Evolutionary conservation across 495 filamentous ascomycete genomes (phyloP), one percentile per base, ranked within the genome.

Genomic region (Aspergillus egyptiacus): DNA sequence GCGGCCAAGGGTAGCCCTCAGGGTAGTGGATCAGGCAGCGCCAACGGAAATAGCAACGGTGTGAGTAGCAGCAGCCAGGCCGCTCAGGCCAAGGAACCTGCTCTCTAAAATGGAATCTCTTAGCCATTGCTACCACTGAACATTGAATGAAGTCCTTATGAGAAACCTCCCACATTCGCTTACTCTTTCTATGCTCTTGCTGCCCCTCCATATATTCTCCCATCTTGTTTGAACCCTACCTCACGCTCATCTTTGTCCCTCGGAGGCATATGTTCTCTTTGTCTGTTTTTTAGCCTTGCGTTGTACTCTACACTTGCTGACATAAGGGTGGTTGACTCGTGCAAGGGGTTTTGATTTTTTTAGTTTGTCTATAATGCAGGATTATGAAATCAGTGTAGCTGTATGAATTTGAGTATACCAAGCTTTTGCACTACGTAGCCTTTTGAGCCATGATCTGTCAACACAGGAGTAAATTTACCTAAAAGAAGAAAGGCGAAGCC

Each of bases 1-100:
- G 67, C 50, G 19, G 54, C 59, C 5, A 74, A 74, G 58, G 65
- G 66, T 10, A 73, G 69, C 54, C 69, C 71, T 6, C 63, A 67
- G 44, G 67, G 65, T n/a, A 72, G 64, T 51, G 61, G 57, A 13
- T 42, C 66, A 31, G 65, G 59, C 37, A 65, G 58, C 47, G 49
- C 55, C 37, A 54, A 59, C 33, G 66, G 66, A 41, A 46, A 54
- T 44, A 58, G 56, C 51, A 61, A 64, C 53, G 57, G 55, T 19
- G 55, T 65, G 53, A 50, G 55, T 37, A 58, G 56, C 22, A 62
- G 60, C 31, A 58, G 54, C 25, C 59, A 60, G n/a, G 46, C 58
- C 23, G 64, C 67, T 1, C 66, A 65, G 30, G 51, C 67, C 6
- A 73, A 69, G 55, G 70, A 72, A 35, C 45, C 65, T 30, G 50